Conservation (phyloP, 2,329 filamentous ascomycete genomes). For the Cadophora luteo-olivacea region DNA sequence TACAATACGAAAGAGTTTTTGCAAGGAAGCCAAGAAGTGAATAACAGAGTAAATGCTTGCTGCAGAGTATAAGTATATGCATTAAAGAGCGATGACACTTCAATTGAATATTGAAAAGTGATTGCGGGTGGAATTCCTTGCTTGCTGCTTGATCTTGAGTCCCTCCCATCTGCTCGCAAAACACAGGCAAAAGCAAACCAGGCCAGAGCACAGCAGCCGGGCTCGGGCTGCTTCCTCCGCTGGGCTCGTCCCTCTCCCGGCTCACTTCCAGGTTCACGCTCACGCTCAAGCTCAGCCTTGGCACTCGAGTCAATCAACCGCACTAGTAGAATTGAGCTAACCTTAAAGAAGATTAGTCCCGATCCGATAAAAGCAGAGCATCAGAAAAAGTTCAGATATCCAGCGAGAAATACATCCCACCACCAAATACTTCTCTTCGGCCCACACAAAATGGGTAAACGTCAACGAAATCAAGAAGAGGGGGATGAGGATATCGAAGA, state of each 20-base stretch:
- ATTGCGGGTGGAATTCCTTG: not conserved
- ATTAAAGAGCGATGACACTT: no score
- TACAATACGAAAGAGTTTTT: not conserved
- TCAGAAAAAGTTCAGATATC: conserved; percentile 26
- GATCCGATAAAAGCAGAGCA: not conserved
- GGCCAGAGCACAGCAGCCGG: no score
- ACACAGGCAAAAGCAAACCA: not conserved
- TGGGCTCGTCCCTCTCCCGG: not conserved
- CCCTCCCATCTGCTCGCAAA: no score
- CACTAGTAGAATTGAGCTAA: not conserved
- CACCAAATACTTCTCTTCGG: no score
- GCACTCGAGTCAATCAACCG: not conserved
- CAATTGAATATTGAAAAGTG: no score
- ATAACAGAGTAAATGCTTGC: no score
- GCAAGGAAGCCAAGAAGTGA: no score
- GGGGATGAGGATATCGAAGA: conserved; percentile 30
- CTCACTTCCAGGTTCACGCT: not conserved
- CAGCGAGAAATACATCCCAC: conserved; percentile 6
- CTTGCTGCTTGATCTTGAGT: not conserved
- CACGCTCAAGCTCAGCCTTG: not conserved
- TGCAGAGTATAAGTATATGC: no score
- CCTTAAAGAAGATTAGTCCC: not conserved
- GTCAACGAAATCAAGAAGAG: conserved; percentile 37
- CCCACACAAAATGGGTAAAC: conserved; percentile 38
- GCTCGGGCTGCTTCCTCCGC: not conserved